Evolutionary conservation across 2,329 filamentous ascomycete genomes (phyloP).

Genomic region (Mariannaea sp.): DNA sequence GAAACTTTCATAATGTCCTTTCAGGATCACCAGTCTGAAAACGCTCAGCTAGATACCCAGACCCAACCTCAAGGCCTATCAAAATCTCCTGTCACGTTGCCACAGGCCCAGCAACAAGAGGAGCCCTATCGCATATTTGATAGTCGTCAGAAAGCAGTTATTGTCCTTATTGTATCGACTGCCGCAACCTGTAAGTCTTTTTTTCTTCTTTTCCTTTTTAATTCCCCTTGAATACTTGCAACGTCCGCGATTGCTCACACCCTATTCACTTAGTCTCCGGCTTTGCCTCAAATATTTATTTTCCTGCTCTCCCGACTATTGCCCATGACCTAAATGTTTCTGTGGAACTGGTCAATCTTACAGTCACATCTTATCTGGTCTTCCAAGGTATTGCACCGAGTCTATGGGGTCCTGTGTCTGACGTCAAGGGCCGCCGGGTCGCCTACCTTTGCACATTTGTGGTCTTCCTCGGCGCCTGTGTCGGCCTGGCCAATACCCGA

Average conservation of each 20-base stretch:
- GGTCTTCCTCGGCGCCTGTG: conserved; percentile 53
- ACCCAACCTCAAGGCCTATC: no score
- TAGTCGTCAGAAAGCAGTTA: conserved; percentile 52
- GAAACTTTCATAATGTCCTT: not conserved
- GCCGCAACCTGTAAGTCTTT: conserved; percentile 55
- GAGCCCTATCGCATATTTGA: conserved; percentile 57
- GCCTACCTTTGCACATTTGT: conserved; percentile 52
- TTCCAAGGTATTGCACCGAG: conserved; percentile 60
- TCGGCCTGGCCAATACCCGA: conserved; percentile 49
- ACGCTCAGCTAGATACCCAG: not conserved
- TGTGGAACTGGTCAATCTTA: conserved; percentile 47
- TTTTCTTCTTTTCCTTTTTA: no score
- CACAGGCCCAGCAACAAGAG: not conserved
- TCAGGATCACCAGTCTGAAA: no score
- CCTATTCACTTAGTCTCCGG: conserved; percentile 52
- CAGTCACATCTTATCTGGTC: conserved; percentile 54
- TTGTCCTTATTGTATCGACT: conserved; percentile 52
- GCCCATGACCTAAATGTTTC: conserved; percentile 50
- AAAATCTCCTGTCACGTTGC: no score
- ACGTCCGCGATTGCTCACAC: no score
- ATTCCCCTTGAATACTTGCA: no score
- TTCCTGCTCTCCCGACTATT: conserved; percentile 52
- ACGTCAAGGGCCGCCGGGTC: conserved; percentile 50
- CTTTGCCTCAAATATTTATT: conserved; percentile 54
- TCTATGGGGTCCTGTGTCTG: conserved; percentile 55